These are phyloP conservation scores for Wallacemonas sp. DNA, from an alignment of 208 protist genomes.

Conservation along the genomic window DNA sequence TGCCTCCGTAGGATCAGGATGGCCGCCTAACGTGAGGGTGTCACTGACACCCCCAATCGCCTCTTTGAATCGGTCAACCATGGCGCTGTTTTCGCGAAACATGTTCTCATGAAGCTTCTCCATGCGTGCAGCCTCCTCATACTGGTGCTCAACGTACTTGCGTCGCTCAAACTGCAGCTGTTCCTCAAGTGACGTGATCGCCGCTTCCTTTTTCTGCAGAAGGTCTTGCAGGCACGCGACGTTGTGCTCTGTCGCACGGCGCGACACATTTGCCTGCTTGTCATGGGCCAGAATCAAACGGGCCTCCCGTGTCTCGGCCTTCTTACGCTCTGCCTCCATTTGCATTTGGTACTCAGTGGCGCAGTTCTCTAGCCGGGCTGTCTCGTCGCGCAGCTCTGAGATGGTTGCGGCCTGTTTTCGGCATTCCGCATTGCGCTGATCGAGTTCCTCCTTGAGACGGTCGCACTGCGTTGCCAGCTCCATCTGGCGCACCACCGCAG, in stretches of 20 bases:
- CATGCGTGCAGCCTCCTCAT: conserved; percentile 79
- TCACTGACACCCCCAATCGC: conserved; percentile 65
- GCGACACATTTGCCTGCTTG: conserved; percentile 67
- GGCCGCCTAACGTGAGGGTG: conserved; percentile 17
- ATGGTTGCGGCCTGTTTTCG: conserved; percentile 25
- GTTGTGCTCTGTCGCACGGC: conserved; percentile 81
- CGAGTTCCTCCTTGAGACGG: conserved; percentile 45
- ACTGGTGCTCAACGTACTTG: conserved; percentile 64
- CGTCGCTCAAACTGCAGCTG: conserved; percentile 80
- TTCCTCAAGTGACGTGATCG: conserved; percentile 63
- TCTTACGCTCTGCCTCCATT: conserved; percentile 67
- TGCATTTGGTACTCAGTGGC: conserved; percentile 52
- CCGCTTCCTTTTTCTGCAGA: conserved; percentile 72
- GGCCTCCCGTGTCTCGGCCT: conserved; percentile 49
- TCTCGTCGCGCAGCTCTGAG: conserved; percentile 52
- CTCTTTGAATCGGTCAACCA: conserved; percentile 80
- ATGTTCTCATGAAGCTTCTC: conserved; percentile 82
- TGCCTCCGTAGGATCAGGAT: not conserved
- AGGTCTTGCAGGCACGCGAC: conserved; percentile 70
- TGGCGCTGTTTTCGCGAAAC: conserved; percentile 80
- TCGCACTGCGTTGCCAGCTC: conserved; percentile 60
- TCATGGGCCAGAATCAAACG: conserved; percentile 69
- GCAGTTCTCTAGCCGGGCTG: conserved; percentile 36
- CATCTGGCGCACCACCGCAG: conserved; percentile 48
- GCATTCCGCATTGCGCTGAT: conserved; percentile 29